Evolutionary conservation across 2,329 filamentous ascomycete species (phyloP).

Genomic region (Paecilomyces formosus): DNA sequence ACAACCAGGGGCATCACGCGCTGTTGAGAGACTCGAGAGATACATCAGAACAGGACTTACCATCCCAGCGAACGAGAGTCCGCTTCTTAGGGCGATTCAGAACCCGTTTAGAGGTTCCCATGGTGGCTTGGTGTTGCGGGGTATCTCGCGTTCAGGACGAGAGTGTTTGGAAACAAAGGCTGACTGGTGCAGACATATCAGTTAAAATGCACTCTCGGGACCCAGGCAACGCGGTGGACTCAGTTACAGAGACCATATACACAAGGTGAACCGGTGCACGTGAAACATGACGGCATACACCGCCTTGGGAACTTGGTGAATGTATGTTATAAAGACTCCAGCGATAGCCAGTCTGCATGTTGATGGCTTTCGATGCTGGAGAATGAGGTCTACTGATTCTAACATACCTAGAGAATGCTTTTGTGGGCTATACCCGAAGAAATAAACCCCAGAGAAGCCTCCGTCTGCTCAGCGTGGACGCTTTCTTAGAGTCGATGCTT

Average conservation of each 20-base stretch:
- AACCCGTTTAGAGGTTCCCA: constrained; percentile 5
- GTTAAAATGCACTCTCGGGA: neutral
- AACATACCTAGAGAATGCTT: neutral
- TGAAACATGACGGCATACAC: neutral
- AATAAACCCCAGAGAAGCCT: neutral
- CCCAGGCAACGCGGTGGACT: neutral
- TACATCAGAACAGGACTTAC: constrained; percentile 17
- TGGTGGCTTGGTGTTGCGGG: neutral
- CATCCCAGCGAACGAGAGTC: constrained; percentile 35
- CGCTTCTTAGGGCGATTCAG: constrained; percentile 24
- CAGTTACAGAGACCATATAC: neutral
- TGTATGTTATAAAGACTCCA: neutral
- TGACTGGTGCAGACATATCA: neutral
- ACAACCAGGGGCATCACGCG: neutral
- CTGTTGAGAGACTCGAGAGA: neutral
- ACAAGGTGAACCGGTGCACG: neutral
- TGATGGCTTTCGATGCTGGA: neutral
- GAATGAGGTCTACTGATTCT: neutral
- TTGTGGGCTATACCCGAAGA: neutral
- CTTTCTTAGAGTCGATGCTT: neutral
- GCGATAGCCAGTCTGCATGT: neutral
- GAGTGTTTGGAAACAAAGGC: neutral
- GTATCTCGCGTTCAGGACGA: neutral
- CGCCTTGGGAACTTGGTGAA: neutral
- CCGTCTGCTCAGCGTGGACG: neutral